These are phyloP conservation scores for Aspergillus cavernicola DNA, from an alignment of 495 filamentous ascomycete genomes.

Conservation along the genomic window DNA sequence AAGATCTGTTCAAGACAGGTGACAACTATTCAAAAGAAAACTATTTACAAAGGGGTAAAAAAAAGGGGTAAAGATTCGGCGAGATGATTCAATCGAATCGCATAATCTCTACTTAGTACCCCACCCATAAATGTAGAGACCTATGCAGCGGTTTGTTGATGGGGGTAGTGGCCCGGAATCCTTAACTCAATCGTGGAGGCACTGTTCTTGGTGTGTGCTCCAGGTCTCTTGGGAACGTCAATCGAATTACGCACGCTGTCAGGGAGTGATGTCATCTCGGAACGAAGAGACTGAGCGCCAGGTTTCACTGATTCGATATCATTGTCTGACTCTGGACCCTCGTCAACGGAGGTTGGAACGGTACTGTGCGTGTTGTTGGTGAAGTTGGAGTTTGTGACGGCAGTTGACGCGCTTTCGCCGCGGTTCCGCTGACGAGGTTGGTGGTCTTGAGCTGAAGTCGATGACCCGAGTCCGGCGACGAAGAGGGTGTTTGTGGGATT, in stretches of 20 bases:
- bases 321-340: constrained; percentile 15
- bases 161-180: constrained; percentile 11
- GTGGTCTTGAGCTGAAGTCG: constrained; percentile 24
- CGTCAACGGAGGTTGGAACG: constrained; percentile 35
- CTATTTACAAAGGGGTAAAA: constrained; percentile 1
- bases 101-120: neutral
- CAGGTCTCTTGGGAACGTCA: neutral
- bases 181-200: constrained; percentile 10
- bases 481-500: constrained; percentile 21
- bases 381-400: constrained; percentile 34
- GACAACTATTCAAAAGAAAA: neutral
- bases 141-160: constrained; percentile 1
- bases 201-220: constrained; percentile 8
- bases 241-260: neutral
- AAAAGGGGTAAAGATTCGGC: neutral
- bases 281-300: neutral
- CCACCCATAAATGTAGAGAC: neutral
- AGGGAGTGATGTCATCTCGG: constrained; percentile 4
- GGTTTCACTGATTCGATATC: constrained; percentile 4
- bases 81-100: neutral
- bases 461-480: constrained; percentile 19
- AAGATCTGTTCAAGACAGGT: too few species aligned
- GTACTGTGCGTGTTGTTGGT: constrained; percentile 38
- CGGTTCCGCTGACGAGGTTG: constrained; percentile 27
- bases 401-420: constrained; percentile 38